Percentiles rank a stretch among this genome's conserved stretches.
Conservation (phyloP, 2,329 filamentous ascomycete species). For the Colletotrichum tropicale region DNA sequence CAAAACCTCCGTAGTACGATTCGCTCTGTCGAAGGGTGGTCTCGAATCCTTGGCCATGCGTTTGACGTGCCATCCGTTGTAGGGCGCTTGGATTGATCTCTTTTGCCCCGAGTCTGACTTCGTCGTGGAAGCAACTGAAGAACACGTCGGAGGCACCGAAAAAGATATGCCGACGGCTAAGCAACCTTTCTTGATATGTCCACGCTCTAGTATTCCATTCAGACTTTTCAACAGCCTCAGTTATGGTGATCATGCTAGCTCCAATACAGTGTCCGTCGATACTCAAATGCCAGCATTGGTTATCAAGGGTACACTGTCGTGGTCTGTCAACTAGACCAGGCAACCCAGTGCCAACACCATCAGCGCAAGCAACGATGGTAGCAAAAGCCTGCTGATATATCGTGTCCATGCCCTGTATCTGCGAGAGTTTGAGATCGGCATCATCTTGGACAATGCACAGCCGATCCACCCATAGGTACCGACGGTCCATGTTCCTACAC, state of each 20-base stretch:
- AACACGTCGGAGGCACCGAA: not conserved
- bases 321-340: not conserved
- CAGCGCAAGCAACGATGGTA: not conserved
- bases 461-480: not conserved
- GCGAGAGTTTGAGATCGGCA: not conserved
- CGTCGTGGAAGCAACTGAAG: not conserved
- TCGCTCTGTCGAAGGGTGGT: not conserved
- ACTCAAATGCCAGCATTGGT: not conserved
- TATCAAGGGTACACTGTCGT: not conserved
- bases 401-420: not conserved
- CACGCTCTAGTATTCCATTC: not conserved
- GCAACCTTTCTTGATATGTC: not conserved
- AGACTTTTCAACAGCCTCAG: not conserved
- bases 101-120: not conserved
- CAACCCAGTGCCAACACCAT: not conserved
- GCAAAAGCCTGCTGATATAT: not conserved
- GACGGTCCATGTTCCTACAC: not conserved
- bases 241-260: not conserved
- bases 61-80: rapidly evolving
- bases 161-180: not conserved
- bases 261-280: not conserved
- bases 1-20: not conserved
- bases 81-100: not conserved
- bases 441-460: not conserved
- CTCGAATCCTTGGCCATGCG: not conserved